phyloP scores from a whole-genome alignment of 1,284 basidiomycete genomes.

The Cryptococcus sp. region DNA sequence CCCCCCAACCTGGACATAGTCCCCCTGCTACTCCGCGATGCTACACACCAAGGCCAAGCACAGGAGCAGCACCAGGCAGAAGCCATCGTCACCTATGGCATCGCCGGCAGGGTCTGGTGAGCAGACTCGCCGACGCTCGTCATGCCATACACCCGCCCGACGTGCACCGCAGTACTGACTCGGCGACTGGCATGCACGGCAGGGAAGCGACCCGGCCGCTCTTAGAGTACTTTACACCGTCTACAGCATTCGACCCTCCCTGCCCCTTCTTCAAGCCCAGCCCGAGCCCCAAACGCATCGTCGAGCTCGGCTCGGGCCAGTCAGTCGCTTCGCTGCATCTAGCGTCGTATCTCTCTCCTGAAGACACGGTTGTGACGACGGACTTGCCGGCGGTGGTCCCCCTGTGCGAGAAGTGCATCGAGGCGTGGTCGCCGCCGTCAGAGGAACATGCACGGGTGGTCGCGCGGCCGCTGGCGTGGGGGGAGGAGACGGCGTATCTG shows the following conservation, averaged over 20 bases:
- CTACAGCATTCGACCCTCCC: conserved; percentile 29
- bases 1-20: conserved; percentile 43
- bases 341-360: conserved; percentile 21
- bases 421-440: conserved; percentile 12
- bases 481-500: conserved; percentile 20
- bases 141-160: no score
- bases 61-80: conserved; percentile 26
- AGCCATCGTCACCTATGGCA: conserved; percentile 43
- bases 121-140: conserved; percentile 1
- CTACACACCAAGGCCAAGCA: conserved; percentile 6
- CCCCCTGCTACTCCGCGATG: conserved; percentile 25
- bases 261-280: conserved; percentile 32
- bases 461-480: conserved; percentile 40
- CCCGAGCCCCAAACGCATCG: conserved; percentile 16
- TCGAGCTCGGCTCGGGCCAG: conserved; percentile 48
- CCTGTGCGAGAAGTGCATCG: conserved; percentile 33
- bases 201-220: conserved; percentile 45
- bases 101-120: conserved; percentile 47
- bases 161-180: not conserved
- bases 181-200: not conserved
- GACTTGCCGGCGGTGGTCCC: conserved; percentile 45
- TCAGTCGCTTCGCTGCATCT: conserved; percentile 42
- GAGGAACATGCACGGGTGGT: conserved; percentile 20
- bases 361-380: conserved; percentile 37
- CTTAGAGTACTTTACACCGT: conserved; percentile 40